These are phyloP conservation scores for Selaginella tamariscina DNA, from an alignment of 75 land plant genomes.

Conservation along the genomic window DNA sequence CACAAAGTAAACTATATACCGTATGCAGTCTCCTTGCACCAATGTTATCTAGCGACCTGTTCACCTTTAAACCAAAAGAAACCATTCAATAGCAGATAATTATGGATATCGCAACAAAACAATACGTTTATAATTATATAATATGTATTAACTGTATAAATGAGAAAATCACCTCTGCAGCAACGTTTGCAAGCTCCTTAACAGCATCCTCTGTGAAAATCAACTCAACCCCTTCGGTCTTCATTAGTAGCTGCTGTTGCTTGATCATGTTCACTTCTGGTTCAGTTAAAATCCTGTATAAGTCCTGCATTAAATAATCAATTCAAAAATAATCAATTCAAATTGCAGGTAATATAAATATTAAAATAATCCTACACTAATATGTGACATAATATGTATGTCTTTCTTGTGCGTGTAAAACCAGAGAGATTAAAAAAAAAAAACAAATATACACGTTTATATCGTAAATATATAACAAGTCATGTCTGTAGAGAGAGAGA, in stretches of 20 bases:
- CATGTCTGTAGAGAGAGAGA: too few relatives aligned
- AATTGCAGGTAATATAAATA: background rate
- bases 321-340: background rate
- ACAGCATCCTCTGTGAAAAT: constrained; percentile 31
- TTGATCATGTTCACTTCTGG: constrained; percentile 32
- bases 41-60: constrained; percentile 28
- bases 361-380: too few relatives aligned
- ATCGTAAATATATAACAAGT: too few relatives aligned
- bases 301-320: constrained; percentile 17
- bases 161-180: constrained; percentile 25
- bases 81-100: background rate
- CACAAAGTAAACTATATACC: constrained; percentile 12
- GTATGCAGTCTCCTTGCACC: constrained; percentile 34
- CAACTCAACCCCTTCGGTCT: constrained; percentile 27
- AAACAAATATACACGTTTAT: too few relatives aligned
- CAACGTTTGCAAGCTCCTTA: constrained; percentile 27
- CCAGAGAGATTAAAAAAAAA: too few relatives aligned
- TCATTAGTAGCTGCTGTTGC: constrained; percentile 30
- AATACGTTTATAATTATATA: too few relatives aligned
- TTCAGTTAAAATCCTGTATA: constrained; percentile 33
- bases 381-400: too few relatives aligned
- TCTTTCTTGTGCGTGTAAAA: too few relatives aligned
- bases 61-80: constrained; percentile 18
- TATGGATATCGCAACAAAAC: constrained; percentile 1
- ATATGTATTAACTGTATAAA: too few relatives aligned